Evolutionary conservation across 1,284 basidiomycete species (phyloP).

Genomic region (Fomitopsis palustris): DNA sequence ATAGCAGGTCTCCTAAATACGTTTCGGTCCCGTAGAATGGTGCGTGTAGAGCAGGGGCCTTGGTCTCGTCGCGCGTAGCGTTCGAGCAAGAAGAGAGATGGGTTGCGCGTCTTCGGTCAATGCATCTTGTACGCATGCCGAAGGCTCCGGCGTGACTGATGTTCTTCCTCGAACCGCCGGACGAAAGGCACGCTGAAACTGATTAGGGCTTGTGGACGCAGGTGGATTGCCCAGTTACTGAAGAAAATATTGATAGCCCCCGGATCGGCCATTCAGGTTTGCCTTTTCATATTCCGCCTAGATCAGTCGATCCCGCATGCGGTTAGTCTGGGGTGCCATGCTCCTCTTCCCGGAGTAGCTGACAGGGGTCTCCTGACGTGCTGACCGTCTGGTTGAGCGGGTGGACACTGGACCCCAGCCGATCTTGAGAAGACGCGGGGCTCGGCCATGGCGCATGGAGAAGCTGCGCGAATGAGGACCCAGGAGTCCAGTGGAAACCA

Average conservation of each 20-base stretch:
- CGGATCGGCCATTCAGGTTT: conserved; percentile 27
- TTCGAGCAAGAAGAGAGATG: conserved; percentile 1
- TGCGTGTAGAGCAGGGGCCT: background rate
- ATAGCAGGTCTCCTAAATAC: background rate
- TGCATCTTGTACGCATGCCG: conserved; percentile 3
- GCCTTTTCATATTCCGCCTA: conserved; percentile 30
- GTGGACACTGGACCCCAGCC: background rate
- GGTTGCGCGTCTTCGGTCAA: conserved; percentile 2
- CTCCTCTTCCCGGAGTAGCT: conserved; percentile 1
- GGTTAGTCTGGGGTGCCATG: conserved; percentile 25
- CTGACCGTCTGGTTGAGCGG: background rate
- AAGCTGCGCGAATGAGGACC: conserved; percentile 2
- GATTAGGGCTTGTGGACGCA: conserved; percentile 7
- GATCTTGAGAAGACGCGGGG: conserved; percentile 1
- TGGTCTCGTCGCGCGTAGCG: background rate
- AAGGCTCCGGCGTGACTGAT: background rate
- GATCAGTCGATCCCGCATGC: conserved; percentile 26
- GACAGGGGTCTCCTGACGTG: conserved; percentile 7
- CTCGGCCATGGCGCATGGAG: background rate
- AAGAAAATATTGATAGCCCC: conserved; percentile 18
- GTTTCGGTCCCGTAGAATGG: background rate
- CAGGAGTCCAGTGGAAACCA: background rate
- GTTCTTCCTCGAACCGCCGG: conserved; percentile 5
- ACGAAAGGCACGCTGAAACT: conserved; percentile 7
- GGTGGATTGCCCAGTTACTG: conserved; percentile 13